Evolutionary conservation across 179 eudicot species (phyloP), one percentile per base, ranked within the genome.

Genomic region (Beta corolliflora): DNA sequence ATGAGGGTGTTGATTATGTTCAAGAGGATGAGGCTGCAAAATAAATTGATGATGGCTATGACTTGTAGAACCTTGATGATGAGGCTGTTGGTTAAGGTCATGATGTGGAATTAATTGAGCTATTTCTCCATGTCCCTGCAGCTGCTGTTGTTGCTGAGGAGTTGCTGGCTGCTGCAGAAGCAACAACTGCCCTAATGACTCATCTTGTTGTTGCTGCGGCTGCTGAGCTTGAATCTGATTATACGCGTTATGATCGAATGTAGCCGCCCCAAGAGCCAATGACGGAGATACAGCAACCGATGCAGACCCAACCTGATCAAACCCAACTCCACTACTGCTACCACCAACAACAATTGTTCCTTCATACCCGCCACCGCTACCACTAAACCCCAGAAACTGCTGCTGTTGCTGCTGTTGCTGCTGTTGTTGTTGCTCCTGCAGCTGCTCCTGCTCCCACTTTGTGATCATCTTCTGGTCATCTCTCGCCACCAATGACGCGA

Each of bases 381-480:
- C 72, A 66, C 78, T 84, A 64, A 86, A 89, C 84, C 91, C 88
- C 75, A 83, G 58, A 7, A 90, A 54, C 77, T 69, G 73, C 3
- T 36, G 45, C 0, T 68, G 74, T 52, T 90, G 25, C 25, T 25
- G 25, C 25, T 25, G 25, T 0, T 25, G 41, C 63, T 90, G 85
- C 78, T 87, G 88, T 71, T 81, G 88, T 19, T 80, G 83, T 29
- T 82, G 7, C 3, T 18, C 31, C 5, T 65, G 70, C 13, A 25
- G 70, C 7, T 41, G 54, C 58, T 90, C 91, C 3, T 91, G 93
- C 75, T 91, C 94, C 76, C 87, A 91, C 72, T 29, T 88, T 82
- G 91, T 82, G 79, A 92, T 64, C 80, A 90, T 81, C 87, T 92
- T 97, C 63, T 90, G 93, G 69, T 92, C 92, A 23, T 92, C 92